Percentiles rank a stretch among this genome's conserved stretches.
Conservation (phyloP, 2,329 filamentous ascomycete species). For the Neocucurbitaria cava region DNA sequence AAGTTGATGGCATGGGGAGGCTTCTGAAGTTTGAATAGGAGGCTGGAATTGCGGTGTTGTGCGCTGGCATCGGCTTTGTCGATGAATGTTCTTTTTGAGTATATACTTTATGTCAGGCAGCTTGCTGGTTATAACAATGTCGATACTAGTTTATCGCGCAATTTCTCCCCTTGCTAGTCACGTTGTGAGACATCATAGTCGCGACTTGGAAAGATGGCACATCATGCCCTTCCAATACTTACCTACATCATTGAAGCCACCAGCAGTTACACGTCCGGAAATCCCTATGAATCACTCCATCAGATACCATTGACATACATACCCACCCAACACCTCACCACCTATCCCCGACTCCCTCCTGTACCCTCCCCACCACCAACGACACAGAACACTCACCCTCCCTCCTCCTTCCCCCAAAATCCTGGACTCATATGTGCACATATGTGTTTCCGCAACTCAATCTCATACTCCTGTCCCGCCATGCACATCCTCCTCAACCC, state of each 20-base stretch:
- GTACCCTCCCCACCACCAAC: no score
- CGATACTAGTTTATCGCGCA: not conserved
- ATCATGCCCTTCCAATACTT: no score
- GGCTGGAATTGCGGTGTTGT: not conserved
- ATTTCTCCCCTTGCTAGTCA: not conserved
- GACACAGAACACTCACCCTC: no score
- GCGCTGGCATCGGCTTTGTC: not conserved
- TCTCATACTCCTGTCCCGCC: conserved; percentile 12
- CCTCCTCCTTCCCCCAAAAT: no score
- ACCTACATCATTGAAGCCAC: no score
- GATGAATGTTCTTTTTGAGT: conserved; percentile 1
- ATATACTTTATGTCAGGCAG: conserved; percentile 4
- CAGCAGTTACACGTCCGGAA: no score
- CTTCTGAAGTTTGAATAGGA: not conserved
- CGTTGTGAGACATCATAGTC: not conserved
- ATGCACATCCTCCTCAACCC: conserved; percentile 4
- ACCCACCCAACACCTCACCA: no score
- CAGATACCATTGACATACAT: no score
- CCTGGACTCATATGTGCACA: no score
- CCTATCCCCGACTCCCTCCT: no score
- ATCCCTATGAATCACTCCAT: no score
- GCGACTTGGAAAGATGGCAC: no score
- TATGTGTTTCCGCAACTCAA: conserved; percentile 22
- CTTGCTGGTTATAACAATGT: conserved; percentile 7
- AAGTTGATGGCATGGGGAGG: conserved; percentile 1